Evolutionary conservation across 2,329 filamentous ascomycete species (phyloP), one percentile per base, ranked within the genome.

Genomic region (Apiospora malaysiana): DNA sequence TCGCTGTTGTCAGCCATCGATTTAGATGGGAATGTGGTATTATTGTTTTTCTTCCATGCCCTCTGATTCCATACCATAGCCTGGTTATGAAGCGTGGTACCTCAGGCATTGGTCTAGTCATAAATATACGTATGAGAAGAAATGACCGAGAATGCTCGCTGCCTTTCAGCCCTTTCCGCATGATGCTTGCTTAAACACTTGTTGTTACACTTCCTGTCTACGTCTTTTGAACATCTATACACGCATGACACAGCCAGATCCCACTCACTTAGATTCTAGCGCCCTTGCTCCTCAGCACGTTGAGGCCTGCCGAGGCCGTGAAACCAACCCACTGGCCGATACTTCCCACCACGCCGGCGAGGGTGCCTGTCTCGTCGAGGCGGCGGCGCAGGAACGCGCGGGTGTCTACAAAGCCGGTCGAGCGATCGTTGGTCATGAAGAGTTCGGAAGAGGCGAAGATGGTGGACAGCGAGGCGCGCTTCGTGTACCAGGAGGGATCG

Each of bases 401-500:
- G 4, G 96, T 98, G 73, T 95, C 93, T 12, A 78, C 80, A 77
- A 93, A 96, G n/a, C 89, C 89, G 0, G 87, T 83, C 4, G 92
- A 94, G 72, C 85, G 86, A 81, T 98, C 96, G 71, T 92, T 94
- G 27, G 94, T 98, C 94, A 98, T 98, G 83, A 95, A 97, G 6
- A 98, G 85, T 82, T 99, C 96, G 70, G 92, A 88, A 45, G 91
- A 90, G 68, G 94, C 94, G 76, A 90, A 90, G 56, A 88, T 84
- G 75, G 86, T 82, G 45, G 88, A 87, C 12, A 90, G 81, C 25
- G 85, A 85, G 4, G 84, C 87, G 67, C 88, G 87, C 78, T 90
- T 90, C 70, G 87, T 85, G 78, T 99, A 99, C 96, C 96, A 99
- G 5, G 90, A 91, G 4, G 90, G 88, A 81, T 98, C 95, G 72